Conservation (phyloP, 148 eudicot species). For the Salicornia ramosissima region DNA sequence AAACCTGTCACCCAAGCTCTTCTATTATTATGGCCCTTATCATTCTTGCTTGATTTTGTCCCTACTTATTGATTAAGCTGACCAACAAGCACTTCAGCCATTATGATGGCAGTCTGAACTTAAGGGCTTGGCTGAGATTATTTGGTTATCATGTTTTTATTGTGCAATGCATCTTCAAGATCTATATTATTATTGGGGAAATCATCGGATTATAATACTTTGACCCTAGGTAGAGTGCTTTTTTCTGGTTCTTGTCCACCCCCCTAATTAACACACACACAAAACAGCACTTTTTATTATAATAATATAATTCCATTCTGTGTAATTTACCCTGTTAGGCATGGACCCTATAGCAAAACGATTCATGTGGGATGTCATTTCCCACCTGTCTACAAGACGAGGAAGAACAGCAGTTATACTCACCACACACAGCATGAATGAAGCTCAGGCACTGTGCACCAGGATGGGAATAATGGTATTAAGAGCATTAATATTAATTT, state of each 20-base stretch:
- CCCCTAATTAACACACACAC: no score
- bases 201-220: neutral
- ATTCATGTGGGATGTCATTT: constrained; percentile 99
- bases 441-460: constrained; percentile 98
- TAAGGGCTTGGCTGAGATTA: neutral
- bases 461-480: constrained; percentile 94
- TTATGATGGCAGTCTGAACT: neutral
- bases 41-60: no score
- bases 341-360: constrained; percentile 99
- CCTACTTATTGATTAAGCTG: no score
- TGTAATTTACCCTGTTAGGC: constrained; percentile 44
- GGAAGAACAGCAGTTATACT: constrained; percentile 95
- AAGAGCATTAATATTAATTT: neutral
- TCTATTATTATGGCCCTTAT: no score
- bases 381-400: constrained; percentile 84
- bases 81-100: neutral
- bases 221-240: neutral
- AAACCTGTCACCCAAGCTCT: no score
- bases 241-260: neutral
- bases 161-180: neutral
- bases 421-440: constrained; percentile 98
- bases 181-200: neutral
- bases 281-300: no score
- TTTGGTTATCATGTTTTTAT: neutral
- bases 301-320: no score